These are phyloP conservation scores for Fusarium veterinarium DNA, from an alignment of 2,329 filamentous ascomycete species.

Conservation along the genomic window DNA sequence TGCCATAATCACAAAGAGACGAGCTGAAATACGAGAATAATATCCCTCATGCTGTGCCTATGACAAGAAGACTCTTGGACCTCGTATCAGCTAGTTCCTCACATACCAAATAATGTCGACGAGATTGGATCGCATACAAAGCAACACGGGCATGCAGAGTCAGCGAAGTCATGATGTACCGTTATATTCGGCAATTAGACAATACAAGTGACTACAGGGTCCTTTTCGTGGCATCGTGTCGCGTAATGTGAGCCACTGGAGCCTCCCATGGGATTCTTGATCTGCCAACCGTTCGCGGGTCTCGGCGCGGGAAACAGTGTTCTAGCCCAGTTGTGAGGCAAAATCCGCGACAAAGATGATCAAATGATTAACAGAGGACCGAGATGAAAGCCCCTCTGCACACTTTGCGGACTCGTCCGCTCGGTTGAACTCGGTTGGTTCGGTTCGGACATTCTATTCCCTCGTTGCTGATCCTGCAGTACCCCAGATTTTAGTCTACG, in stretches of 20 bases:
- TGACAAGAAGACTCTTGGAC: too few species aligned
- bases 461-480: not conserved
- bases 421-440: slow-evolving; percentile 10
- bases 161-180: rapidly evolving
- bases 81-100: not conserved
- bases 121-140: too few species aligned
- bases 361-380: not conserved
- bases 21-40: not conserved
- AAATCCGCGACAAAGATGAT: not conserved
- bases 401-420: not conserved
- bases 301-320: not conserved
- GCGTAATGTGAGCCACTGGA: not conserved
- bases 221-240: not conserved
- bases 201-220: rapidly evolving
- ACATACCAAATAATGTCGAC: not conserved
- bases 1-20: rapidly evolving
- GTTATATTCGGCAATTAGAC: not conserved
- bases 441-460: not conserved
- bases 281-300: not conserved
- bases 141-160: not conserved
- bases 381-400: not conserved
- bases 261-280: too few species aligned
- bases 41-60: not conserved
- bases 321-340: not conserved
- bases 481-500: slow-evolving; percentile 11